These are phyloP conservation scores for Tremella fuciformis DNA, from an alignment of 768 basidiomycete genomes.

Conservation along the genomic window DNA sequence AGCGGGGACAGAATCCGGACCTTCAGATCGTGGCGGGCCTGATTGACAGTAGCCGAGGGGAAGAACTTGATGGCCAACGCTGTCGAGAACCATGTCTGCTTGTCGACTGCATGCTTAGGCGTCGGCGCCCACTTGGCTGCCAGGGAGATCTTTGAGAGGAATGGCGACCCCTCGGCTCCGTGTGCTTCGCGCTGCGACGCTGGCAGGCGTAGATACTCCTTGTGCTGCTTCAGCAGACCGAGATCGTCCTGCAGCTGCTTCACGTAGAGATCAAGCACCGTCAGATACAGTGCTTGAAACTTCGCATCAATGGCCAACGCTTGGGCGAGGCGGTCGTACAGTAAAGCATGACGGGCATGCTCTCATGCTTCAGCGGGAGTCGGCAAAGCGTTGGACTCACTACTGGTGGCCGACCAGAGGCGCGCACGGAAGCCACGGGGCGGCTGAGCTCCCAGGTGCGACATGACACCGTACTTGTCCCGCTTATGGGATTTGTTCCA, in stretches of 20 bases:
- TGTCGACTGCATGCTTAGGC: conserved; percentile 62
- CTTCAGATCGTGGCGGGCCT: conserved; percentile 62
- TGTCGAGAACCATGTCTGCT: conserved; percentile 63
- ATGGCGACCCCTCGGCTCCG: conserved; percentile 31
- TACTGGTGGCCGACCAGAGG: too few species aligned
- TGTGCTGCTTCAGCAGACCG: conserved; percentile 49
- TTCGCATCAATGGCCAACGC: conserved; percentile 52
- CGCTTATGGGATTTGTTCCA: too few species aligned
- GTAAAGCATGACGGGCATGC: conserved; percentile 21
- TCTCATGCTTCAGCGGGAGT: conserved; percentile 1
- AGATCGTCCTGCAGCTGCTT: conserved; percentile 59
- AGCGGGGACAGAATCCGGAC: conserved; percentile 63
- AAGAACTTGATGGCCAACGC: conserved; percentile 62
- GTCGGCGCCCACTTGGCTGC: conserved; percentile 72
- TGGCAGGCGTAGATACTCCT: conserved; percentile 49
- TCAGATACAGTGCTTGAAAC: conserved; percentile 64
- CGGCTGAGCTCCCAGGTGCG: too few species aligned
- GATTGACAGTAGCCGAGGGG: conserved; percentile 47
- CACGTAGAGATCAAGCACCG: conserved; percentile 66
- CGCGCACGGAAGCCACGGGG: too few species aligned
- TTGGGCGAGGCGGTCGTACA: conserved; percentile 16
- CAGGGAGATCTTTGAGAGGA: conserved; percentile 58
- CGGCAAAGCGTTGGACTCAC: too few species aligned
- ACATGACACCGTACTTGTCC: too few species aligned
- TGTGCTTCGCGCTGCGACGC: conserved; percentile 6